A percentile compares a stretch with the other conserved stretches of the same genome.
These are phyloP conservation scores for Berkeleyomyces rouxiae DNA, from an alignment of 2,329 filamentous ascomycete genomes.

Conservation along the genomic window DNA sequence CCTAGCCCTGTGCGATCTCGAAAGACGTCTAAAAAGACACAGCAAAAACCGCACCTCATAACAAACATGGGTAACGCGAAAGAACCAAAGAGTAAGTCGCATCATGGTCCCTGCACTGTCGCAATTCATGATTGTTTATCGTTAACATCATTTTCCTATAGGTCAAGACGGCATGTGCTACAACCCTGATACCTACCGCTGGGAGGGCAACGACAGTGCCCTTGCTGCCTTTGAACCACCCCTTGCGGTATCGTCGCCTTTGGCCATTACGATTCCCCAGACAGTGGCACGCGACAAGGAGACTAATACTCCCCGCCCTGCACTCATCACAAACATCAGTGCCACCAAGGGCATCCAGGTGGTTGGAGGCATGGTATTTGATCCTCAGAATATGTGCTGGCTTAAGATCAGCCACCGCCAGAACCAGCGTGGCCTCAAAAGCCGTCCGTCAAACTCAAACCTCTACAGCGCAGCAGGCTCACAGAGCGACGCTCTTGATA, in stretches of 20 bases:
- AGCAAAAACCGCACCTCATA: conserved; percentile 73
- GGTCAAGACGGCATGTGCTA: conserved; percentile 92
- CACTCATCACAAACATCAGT: conserved; percentile 82
- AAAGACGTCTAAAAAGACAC: conserved; percentile 40
- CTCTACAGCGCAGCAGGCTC: conserved; percentile 10
- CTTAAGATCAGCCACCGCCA: conserved; percentile 49
- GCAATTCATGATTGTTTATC: background rate
- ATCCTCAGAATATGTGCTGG: conserved; percentile 96
- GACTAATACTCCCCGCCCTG: conserved; percentile 43
- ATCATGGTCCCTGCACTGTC: background rate
- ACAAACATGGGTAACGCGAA: conserved; percentile 61
- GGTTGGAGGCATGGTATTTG: conserved; percentile 96
- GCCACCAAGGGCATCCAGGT: conserved; percentile 76
- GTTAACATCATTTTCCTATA: conserved; percentile 24
- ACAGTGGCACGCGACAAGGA: conserved; percentile 38
- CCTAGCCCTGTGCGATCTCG: conserved; percentile 33
- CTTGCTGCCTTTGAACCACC: conserved; percentile 61
- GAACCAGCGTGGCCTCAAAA: conserved; percentile 19
- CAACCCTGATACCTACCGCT: conserved; percentile 69
- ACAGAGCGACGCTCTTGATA: conserved; percentile 34
- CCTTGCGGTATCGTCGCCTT: conserved; percentile 33
- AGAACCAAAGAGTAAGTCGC: conserved; percentile 52
- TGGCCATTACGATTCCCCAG: conserved; percentile 27
- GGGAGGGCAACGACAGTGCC: conserved; percentile 92
- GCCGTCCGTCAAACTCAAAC: conserved; percentile 9